These are phyloP conservation scores for Saprolegnia parasitica DNA, from an alignment of 352 stramenopile species.

Conservation along the genomic window DNA sequence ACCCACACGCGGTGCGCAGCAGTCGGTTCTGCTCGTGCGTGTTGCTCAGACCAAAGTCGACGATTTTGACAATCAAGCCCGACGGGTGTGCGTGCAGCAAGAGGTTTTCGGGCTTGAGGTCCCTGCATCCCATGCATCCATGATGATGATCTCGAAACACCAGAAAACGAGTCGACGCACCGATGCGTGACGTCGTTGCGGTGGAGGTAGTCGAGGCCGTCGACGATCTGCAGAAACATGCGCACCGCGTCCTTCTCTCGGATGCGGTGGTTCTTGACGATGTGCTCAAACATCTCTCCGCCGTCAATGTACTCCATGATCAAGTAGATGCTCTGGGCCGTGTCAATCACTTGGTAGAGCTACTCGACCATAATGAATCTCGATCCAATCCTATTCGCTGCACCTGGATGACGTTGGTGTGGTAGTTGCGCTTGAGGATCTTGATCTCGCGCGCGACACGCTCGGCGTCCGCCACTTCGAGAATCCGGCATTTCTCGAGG, in stretches of 20 bases:
- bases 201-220: constrained; percentile 89
- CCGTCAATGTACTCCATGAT: constrained; percentile 92
- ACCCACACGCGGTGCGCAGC: constrained; percentile 88
- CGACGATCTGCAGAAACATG: constrained; percentile 89
- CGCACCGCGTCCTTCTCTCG: constrained; percentile 65
- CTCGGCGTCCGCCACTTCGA: constrained; percentile 83
- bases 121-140: constrained; percentile 31
- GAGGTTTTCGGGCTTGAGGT: constrained; percentile 91
- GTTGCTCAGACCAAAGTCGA: constrained; percentile 92
- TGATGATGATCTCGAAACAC: not conserved
- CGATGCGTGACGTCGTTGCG: constrained; percentile 83
- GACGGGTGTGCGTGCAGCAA: constrained; percentile 64
- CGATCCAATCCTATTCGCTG: constrained; percentile 31
- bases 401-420: constrained; percentile 87
- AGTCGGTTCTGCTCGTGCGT: constrained; percentile 72
- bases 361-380: constrained; percentile 53
- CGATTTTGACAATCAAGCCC: constrained; percentile 78
- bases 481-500: constrained; percentile 89
- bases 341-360: constrained; percentile 87
- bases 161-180: constrained; percentile 4
- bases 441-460: constrained; percentile 91
- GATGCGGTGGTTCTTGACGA: constrained; percentile 85
- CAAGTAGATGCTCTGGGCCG: constrained; percentile 81
- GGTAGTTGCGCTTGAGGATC: constrained; percentile 88
- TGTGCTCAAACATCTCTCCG: constrained; percentile 93